phyloP scores from a whole-genome alignment of 768 basidiomycete genomes.

The Cubamyces lactineus region DNA sequence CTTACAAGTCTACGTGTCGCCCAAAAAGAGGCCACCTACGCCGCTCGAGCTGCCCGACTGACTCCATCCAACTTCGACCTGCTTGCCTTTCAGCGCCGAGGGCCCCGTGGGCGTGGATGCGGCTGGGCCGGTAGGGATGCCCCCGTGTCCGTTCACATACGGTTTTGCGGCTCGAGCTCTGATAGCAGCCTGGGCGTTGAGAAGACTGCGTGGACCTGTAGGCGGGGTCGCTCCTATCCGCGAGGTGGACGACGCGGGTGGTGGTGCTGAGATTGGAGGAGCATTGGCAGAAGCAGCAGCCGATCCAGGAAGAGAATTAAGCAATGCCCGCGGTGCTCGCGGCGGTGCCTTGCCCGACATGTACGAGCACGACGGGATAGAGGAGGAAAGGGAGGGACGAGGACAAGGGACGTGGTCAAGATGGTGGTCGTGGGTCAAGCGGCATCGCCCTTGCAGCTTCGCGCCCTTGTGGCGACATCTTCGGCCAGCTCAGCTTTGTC shows the following conservation, averaged over 20 bases:
- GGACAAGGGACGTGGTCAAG: slow-evolving; percentile 19
- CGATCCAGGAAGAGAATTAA: slow-evolving; percentile 44
- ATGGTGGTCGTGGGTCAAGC: slow-evolving; percentile 30
- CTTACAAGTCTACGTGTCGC: slow-evolving; percentile 21
- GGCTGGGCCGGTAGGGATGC: slow-evolving; percentile 34
- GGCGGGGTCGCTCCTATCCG: slow-evolving; percentile 60
- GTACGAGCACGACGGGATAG: slow-evolving; percentile 25
- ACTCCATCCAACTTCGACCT: slow-evolving; percentile 41
- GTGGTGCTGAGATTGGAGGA: slow-evolving; percentile 39
- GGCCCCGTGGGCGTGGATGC: slow-evolving; percentile 27
- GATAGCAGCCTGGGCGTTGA: slow-evolving; percentile 31
- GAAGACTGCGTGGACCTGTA: slow-evolving; percentile 66
- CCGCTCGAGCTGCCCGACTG: slow-evolving; percentile 37
- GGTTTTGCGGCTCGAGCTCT: slow-evolving; percentile 43
- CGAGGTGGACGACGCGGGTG: slow-evolving; percentile 33
- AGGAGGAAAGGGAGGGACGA: slow-evolving; percentile 6
- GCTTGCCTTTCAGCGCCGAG: slow-evolving; percentile 46
- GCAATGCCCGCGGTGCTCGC: slow-evolving; percentile 69
- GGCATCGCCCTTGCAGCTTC: slow-evolving; percentile 27
- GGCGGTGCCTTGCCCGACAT: slow-evolving; percentile 85
- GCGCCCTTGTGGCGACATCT: slow-evolving; percentile 26
- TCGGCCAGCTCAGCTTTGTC: slow-evolving; percentile 22
- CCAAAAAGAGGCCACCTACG: slow-evolving; percentile 20
- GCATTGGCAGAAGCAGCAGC: slow-evolving; percentile 35
- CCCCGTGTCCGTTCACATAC: slow-evolving; percentile 46